A percentile compares a stretch with the other conserved stretches of the same genome.
phyloP scores from a whole-genome alignment of 2,329 filamentous ascomycete genomes.

The Penicillium carneum region DNA sequence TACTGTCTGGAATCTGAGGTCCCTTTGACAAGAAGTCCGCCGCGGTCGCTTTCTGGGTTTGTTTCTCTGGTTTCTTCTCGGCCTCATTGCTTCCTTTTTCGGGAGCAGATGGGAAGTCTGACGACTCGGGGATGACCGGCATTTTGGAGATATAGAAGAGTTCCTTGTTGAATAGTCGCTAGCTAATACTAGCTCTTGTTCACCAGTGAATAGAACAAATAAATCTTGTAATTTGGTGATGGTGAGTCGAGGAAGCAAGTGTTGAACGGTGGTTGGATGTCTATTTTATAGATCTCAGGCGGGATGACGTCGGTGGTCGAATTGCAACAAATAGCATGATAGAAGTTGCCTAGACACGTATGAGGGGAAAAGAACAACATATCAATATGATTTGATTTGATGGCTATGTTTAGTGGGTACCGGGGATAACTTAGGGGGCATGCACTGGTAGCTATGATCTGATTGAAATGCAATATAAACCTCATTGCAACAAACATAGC shows the following conservation, averaged over 20 bases:
- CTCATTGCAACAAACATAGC: too few relatives aligned
- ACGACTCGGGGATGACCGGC: conserved; percentile 42
- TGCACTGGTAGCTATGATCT: background rate
- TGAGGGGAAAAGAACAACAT: too few relatives aligned
- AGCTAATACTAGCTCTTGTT: background rate
- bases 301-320: conserved; percentile 35
- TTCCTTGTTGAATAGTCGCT: background rate
- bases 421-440: background rate
- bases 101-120: conserved; percentile 33
- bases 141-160: conserved; percentile 29
- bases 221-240: background rate
- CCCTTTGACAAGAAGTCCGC: conserved; percentile 53
- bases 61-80: conserved; percentile 42
- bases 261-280: background rate
- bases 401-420: background rate
- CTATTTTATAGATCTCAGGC: conserved; percentile 24
- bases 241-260: background rate
- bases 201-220: background rate
- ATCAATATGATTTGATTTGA: too few relatives aligned
- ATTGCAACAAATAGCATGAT: conserved; percentile 8
- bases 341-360: conserved; percentile 8
- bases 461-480: background rate
- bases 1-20: conserved; percentile 54
- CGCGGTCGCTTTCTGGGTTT: conserved; percentile 43
- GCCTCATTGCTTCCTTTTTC: conserved; percentile 32